Evolutionary conservation across 495 filamentous ascomycete species (phyloP).

Genomic region (Podospora tetraspora): DNA sequence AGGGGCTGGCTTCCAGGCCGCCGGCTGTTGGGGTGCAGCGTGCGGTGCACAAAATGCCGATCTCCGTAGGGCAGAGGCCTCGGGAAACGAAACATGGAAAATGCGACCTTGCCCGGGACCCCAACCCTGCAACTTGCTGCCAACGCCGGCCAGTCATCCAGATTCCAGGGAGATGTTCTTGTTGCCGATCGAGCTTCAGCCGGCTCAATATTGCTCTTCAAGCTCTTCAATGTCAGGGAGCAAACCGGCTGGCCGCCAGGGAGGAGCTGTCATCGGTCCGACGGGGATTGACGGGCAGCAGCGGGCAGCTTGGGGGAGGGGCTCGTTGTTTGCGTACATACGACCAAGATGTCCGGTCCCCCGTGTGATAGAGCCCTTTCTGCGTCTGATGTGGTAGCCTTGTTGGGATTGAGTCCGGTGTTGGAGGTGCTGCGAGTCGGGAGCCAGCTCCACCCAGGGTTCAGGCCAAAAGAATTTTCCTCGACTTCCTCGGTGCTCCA

Average conservation of each 20-base stretch:
- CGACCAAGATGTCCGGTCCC: too few species aligned
- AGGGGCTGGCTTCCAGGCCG: background rate
- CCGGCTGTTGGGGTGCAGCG: background rate
- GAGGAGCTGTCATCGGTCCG: background rate
- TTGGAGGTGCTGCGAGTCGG: background rate
- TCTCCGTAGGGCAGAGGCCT: slow-evolving; percentile 18
- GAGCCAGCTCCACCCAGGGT: background rate
- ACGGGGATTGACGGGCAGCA: background rate
- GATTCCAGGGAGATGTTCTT: background rate
- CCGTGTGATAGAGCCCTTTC: background rate
- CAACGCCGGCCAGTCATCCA: too few species aligned
- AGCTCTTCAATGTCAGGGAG: background rate
- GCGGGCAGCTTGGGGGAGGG: background rate
- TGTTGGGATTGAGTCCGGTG: too few species aligned
- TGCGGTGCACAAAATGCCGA: slow-evolving; percentile 8
- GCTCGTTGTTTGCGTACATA: background rate
- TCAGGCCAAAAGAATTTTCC: slow-evolving; percentile 10
- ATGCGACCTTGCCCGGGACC: slow-evolving; percentile 5
- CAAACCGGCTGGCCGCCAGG: background rate
- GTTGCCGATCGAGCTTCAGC: background rate
- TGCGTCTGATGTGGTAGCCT: background rate
- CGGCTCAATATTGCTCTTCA: background rate
- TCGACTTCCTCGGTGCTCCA: slow-evolving; percentile 4
- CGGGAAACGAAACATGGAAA: slow-evolving; percentile 18
- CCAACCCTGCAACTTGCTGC: slow-evolving; percentile 10